Percentiles rank a stretch among this genome's conserved stretches.
phyloP scores from a whole-genome alignment of 2,329 filamentous ascomycete genomes.

The Tolypocladium guangdongense region DNA sequence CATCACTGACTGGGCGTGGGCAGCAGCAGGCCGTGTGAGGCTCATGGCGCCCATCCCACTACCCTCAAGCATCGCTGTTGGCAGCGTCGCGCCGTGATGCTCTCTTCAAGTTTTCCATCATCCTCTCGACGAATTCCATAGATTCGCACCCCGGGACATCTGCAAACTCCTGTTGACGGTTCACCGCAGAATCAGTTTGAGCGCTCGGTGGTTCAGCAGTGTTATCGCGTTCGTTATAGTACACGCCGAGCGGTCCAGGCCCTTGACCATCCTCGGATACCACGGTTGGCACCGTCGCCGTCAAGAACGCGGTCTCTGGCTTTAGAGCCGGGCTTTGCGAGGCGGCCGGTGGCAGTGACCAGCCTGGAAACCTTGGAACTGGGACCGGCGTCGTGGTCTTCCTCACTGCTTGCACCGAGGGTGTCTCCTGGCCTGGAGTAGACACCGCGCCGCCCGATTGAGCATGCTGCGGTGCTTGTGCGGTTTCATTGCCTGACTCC shows the following conservation, averaged over 20 bases:
- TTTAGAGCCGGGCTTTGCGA: background rate
- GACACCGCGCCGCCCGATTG: background rate
- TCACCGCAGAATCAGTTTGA: background rate
- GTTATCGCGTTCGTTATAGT: background rate
- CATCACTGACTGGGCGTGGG: background rate
- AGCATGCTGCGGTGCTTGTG: background rate
- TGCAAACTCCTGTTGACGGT: conserved; percentile 22
- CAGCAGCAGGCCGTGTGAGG: background rate
- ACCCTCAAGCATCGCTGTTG: background rate
- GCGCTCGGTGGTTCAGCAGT: background rate
- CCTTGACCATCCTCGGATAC: background rate
- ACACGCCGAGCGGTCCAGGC: background rate
- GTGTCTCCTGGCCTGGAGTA: background rate
- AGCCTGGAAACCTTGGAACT: conserved; percentile 14
- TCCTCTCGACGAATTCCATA: conserved; percentile 39
- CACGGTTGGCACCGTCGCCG: background rate
- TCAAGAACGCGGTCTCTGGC: background rate
- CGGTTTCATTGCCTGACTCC: background rate
- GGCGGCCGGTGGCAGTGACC: background rate
- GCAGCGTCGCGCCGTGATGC: conserved; percentile 16
- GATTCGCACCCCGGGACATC: conserved; percentile 32
- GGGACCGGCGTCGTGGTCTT: conserved; percentile 21
- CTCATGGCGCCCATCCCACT: background rate
- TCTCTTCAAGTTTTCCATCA: conserved; percentile 39
- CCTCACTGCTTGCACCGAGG: background rate